Base-by-base conservation (phyloP, 106 monocot species). In the Hemerocallis citrina region DNA sequence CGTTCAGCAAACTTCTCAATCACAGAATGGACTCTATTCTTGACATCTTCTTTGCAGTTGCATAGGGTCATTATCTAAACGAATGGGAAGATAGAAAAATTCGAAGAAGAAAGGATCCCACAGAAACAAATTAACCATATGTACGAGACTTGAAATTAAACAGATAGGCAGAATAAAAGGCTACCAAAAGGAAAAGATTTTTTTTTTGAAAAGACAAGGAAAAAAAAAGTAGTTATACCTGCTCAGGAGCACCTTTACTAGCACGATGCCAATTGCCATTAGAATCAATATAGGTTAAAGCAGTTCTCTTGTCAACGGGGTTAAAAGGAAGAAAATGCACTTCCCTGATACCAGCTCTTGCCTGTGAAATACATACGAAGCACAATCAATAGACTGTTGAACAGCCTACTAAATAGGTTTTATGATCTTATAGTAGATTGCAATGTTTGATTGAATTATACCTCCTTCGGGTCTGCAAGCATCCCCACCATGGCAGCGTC, bases 311-410 rank as follows among this genome's bases (percentile, higher is more conserved):
- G 1, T 84, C 84, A 4, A 84, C 84, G 0, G 84, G 84, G 39
- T 84, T 84, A 79, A 84, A 84, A 0, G 84, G 84, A 29, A 84
- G 57, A 68, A 84, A 84, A 34, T 84, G 84, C 13, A 84, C 61
- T 61, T 84, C 84, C 48, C 79, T 33, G 48, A 84, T 79, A 2
- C 79, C 75, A 10, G 84, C 79, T 27, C 84, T 74, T 2, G 84
- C 84, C 54, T 55, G 5, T 6, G 13, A 24, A 25, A 34, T 28
- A 33, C 17, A 60, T 21, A 37, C 3, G 34, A 2, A 15, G 22
- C 34, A 35, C 23, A 14, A 48, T 14, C 5, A 50, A 24, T 48
- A 20, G 17, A 14, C 2, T 68, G 25, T 56, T 68, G 42, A 68
- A 58, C 3, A 58, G n/a, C n/a, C 14, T 50, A 1, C 13, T 11